Conservation (phyloP, 106 monocot species). For the Chionographis japonica region DNA sequence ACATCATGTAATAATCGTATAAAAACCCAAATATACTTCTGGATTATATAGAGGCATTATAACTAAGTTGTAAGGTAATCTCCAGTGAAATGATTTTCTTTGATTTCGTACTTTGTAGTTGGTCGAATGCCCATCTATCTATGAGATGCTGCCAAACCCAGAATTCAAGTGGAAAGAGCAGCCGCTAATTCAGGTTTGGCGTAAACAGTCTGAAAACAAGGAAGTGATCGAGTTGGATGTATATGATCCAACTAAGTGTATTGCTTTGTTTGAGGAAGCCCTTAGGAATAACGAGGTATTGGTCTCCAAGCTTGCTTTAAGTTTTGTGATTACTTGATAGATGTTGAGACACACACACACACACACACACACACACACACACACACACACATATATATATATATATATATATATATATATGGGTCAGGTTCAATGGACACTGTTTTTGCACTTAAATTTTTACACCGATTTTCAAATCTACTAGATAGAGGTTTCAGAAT, state of each 20-base stretch:
- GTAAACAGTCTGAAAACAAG: constrained; percentile 35
- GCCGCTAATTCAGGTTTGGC: constrained; percentile 70
- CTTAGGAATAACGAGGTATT: constrained; percentile 75
- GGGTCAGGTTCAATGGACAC: too few species aligned
- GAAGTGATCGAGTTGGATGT: constrained; percentile 38
- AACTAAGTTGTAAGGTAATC: not conserved
- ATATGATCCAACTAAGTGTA: constrained; percentile 46
- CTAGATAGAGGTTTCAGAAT: too few species aligned
- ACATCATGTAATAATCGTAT: too few species aligned
- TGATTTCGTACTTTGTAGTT: constrained; percentile 35
- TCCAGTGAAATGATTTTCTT: not conserved
- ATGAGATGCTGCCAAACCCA: constrained; percentile 84
- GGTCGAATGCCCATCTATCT: constrained; percentile 90
- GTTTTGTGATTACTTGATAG: too few species aligned
- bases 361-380: too few species aligned
- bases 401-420: too few species aligned
- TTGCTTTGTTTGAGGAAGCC: constrained; percentile 75
- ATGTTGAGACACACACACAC: too few species aligned
- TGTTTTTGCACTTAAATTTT: too few species aligned
- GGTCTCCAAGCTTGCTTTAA: not conserved
- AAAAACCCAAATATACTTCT: too few species aligned
- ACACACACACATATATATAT: too few species aligned
- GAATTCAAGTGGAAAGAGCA: constrained; percentile 62
- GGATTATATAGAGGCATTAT: too few species aligned
- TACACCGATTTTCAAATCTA: too few species aligned